These are phyloP conservation scores for Helicocarpus griseus DNA, from an alignment of 2,329 filamentous ascomycete species.

Conservation along the genomic window DNA sequence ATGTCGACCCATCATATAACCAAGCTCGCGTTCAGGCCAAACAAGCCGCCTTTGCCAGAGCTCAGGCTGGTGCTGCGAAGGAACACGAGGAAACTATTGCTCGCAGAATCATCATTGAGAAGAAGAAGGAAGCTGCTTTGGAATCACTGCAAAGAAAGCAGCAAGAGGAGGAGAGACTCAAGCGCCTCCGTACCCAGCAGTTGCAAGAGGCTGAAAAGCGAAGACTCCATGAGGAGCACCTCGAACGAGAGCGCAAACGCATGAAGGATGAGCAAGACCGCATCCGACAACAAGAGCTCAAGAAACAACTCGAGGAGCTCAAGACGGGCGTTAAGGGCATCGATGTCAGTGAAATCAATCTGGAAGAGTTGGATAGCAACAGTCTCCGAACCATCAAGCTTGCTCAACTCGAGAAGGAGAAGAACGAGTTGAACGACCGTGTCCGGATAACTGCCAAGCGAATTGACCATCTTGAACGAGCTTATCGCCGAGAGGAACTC, in stretches of 20 bases:
- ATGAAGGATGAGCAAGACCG: conserved; percentile 79
- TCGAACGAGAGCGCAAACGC: conserved; percentile 77
- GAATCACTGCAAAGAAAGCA: conserved; percentile 80
- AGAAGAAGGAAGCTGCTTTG: conserved; percentile 92
- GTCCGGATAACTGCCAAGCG: conserved; percentile 88
- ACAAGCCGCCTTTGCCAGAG: conserved; percentile 67
- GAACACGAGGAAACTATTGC: conserved; percentile 79
- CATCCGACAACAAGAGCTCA: conserved; percentile 84
- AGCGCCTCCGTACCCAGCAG: conserved; percentile 76
- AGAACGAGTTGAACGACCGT: conserved; percentile 88
- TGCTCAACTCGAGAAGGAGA: conserved; percentile 91
- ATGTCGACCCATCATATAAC: conserved; percentile 85
- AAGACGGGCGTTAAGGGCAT: conserved; percentile 79
- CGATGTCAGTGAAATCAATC: conserved; percentile 59
- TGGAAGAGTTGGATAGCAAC: conserved; percentile 80
- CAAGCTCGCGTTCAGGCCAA: conserved; percentile 70
- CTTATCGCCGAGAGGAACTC: conserved; percentile 87
- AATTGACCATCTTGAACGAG: conserved; percentile 92
- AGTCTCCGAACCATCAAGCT: conserved; percentile 91
- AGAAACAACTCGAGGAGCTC: conserved; percentile 84
- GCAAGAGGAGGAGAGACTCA: conserved; percentile 83
- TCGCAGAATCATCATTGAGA: conserved; percentile 84
- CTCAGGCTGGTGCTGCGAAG: conserved; percentile 78
- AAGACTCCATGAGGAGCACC: conserved; percentile 84
- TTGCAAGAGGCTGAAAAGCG: conserved; percentile 82